Evolutionary conservation across 257 asterid genomes (phyloP).

Genomic region (Solanum clarkiae): DNA sequence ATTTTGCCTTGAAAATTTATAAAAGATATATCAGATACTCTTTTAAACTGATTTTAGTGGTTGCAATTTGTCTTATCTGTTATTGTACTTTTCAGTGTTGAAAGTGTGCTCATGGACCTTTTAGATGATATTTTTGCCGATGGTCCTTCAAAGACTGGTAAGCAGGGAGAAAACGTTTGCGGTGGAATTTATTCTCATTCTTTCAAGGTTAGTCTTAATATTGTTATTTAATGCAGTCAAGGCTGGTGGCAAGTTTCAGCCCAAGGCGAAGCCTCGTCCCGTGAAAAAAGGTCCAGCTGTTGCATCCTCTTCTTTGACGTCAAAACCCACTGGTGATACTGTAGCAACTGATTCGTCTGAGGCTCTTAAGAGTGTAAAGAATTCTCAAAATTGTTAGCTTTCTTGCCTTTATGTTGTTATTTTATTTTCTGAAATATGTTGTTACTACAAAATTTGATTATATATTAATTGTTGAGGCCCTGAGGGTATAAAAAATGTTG

Average conservation of each 20-base stretch:
- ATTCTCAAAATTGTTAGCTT: conserved; percentile 20
- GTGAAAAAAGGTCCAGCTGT: conserved; percentile 21
- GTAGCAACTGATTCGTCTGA: not conserved
- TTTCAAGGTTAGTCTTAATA: not conserved
- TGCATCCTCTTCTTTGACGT: conserved; percentile 18
- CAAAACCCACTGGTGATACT: conserved; percentile 14
- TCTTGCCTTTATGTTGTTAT: not conserved
- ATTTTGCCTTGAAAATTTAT: not conserved
- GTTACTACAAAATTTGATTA: not conserved
- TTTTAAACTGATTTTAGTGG: not conserved
- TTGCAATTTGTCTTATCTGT: not conserved
- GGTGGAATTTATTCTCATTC: not conserved
- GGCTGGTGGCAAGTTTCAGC: conserved; percentile 49
- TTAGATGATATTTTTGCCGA: conserved; percentile 34
- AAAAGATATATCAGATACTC: not conserved
- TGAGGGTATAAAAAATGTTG: not conserved
- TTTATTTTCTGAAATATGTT: not conserved
- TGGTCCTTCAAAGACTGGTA: conserved; percentile 32
- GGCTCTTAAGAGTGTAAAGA: conserved; percentile 7
- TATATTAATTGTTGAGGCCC: not conserved
- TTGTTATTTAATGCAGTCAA: conserved; percentile 23
- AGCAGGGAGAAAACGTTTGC: not conserved
- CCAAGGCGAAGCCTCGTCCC: conserved; percentile 39
- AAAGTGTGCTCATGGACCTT: conserved; percentile 17
- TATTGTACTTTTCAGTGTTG: not conserved